Base-by-base conservation (phyloP, 768 basidiomycete species). In the Hygrocybe punicea region DNA sequence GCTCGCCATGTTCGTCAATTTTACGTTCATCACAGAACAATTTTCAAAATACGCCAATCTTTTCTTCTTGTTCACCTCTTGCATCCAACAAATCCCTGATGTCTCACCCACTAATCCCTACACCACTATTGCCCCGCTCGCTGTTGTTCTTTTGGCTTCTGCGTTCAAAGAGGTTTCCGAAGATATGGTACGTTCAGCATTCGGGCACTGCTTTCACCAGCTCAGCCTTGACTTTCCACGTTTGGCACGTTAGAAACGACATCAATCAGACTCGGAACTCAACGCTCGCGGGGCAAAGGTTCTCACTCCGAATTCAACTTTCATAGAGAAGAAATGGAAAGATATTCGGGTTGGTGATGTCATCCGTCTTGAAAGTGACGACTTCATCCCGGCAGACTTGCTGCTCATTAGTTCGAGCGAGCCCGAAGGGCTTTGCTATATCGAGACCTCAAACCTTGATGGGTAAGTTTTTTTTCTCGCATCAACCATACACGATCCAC, bases 21-120 rank as follows among this genome's bases (percentile, higher is more conserved):
- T 64, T 57, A 63, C 42, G 25, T 14, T 35, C 55, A 24, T 25
- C 50, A 6, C 73, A 96, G 95, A 96, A 70, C 94, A 98, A 84
- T 97, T 98, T 78, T 94, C 92, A 44, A 93, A 97, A 83, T 98
- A 98, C 69, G 96, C 97, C 63, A 98, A 99, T 69, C 52, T 98
- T 59, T 99, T 99, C 80, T 99, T 99, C 81, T 79, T 99, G 57
- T 98, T 99, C 78, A 98, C 96, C 29, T 93, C 93, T 17, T 87
- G 82, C 73, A 98, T 98, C 49, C 96, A 98, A 67, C 97, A 99
- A 76, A 94, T 99, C 62, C 97, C 97, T 14, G 91, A 86, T 63
- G 95, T 99, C 6, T 99, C 97, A 1, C 97, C 97, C 14, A 98
- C 96, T 2, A 94, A 97, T 66, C 79, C 75, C 57, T 99, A 91